These are phyloP conservation scores for Dothiorella sarmentorum DNA, from an alignment of 2,329 filamentous ascomycete genomes.

Conservation along the genomic window DNA sequence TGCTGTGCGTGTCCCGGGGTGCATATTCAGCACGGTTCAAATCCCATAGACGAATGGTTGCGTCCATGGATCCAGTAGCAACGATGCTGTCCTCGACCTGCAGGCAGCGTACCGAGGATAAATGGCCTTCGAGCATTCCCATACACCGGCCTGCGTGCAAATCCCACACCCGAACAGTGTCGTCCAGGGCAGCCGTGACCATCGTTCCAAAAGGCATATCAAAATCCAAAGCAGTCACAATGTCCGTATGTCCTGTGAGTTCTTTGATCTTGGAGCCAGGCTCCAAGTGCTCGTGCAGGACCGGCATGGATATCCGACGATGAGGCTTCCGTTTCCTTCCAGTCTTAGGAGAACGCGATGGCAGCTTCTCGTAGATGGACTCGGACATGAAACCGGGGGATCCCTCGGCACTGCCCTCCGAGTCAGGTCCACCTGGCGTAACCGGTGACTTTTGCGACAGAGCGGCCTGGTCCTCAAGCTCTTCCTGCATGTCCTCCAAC, in stretches of 20 bases:
- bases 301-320: constrained; percentile 81
- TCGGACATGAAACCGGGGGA: constrained; percentile 82
- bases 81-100: constrained; percentile 96
- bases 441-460: constrained; percentile 40
- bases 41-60: constrained; percentile 93
- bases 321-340: constrained; percentile 54
- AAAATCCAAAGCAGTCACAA: constrained; percentile 88
- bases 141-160: constrained; percentile 90
- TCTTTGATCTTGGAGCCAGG: constrained; percentile 85
- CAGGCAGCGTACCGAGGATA: constrained; percentile 85
- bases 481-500: constrained; percentile 61
- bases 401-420: constrained; percentile 49
- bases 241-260: constrained; percentile 82
- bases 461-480: constrained; percentile 50
- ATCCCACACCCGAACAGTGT: constrained; percentile 95
- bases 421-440: constrained; percentile 42
- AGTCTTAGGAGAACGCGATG: constrained; percentile 51
- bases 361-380: constrained; percentile 92
- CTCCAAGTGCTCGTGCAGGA: constrained; percentile 92
- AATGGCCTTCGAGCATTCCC: constrained; percentile 86
- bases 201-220: constrained; percentile 95
- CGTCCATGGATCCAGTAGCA: constrained; percentile 91
- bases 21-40: constrained; percentile 83
- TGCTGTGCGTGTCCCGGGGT: constrained; percentile 57
- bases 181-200: constrained; percentile 87